Conservation (phyloP, 192 early-diverging fungal genomes). For the Entomortierella chlamydospora region DNA sequence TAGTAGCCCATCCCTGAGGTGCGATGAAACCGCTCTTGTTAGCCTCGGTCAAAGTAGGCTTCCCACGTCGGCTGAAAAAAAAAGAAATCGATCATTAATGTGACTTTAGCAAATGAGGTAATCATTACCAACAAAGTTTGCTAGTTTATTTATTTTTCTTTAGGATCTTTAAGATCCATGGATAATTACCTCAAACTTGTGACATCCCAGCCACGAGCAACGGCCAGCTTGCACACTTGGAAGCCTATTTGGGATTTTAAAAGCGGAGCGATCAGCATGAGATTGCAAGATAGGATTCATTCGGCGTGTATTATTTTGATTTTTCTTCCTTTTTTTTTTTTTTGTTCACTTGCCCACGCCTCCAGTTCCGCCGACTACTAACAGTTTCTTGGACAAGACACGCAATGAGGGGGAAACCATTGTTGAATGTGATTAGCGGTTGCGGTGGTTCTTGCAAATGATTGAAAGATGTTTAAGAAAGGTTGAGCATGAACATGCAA, state of each 20-base stretch:
- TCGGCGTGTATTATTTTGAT: neutral
- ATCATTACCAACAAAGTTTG: neutral
- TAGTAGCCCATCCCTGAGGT: slow-evolving; percentile 48
- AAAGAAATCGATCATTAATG: neutral
- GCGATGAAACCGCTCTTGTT: slow-evolving; percentile 64
- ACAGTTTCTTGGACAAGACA: slow-evolving; percentile 43
- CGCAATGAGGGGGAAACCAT: slow-evolving; percentile 51
- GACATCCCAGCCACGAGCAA: slow-evolving; percentile 58
- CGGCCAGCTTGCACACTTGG: slow-evolving; percentile 60
- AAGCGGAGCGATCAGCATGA: neutral
- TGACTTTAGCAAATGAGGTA: neutral
- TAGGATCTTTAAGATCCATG: neutral
- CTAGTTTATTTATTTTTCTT: neutral
- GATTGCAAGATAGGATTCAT: neutral
- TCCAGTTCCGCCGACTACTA: slow-evolving; percentile 50
- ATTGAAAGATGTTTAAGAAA: too few species aligned
- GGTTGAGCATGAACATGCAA: too few species aligned
- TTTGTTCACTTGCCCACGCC: slow-evolving; percentile 25
- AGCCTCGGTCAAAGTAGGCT: slow-evolving; percentile 44
- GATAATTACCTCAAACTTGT: slow-evolving; percentile 62
- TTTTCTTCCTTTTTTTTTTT: neutral
- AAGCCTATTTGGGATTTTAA: slow-evolving; percentile 34
- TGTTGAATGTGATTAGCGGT: neutral
- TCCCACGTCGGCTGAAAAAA: slow-evolving; percentile 23
- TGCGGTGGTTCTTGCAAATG: too few species aligned